Base-by-base conservation (phyloP, 176 grass and related monocot genomes). In the Aegilops longissima region DNA sequence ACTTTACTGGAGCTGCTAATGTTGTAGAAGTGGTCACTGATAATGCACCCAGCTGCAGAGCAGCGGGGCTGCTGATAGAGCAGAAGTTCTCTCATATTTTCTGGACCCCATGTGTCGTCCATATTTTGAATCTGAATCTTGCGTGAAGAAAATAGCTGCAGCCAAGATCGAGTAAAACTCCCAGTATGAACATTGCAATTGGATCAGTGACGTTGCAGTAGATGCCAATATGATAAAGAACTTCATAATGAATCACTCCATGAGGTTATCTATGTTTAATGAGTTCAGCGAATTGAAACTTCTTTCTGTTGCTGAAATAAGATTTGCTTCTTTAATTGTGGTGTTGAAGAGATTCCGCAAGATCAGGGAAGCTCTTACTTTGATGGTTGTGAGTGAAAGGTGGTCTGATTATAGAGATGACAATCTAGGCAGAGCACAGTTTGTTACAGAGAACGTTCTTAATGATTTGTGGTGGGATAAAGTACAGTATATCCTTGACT, bases 61-160 rank as follows among this genome's bases (percentile, higher is more conserved):
- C 1, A 14, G 54, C 12, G 21, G 33, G 10, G 11, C 0, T 38
- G 11, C 13, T 79, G 17, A 20, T 79, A 7, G 54, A 79, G 20
- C 18, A 5, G 6, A 79, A 61, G 76, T 24, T 38, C 12, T 10
- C 17, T 12, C 76, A 61, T 18, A 61, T 61, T 14, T 79, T 38
- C 11, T 79, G 20, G 31, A 78, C 76, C 17, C 54, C 76, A 61
- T 61, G 52, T 3, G 30, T 61, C 5, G 18, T 61, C 11, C 30
- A 78, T 61, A 78, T 20, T 36, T 78, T 78, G 11, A 78, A 78
- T 12, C 30, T 78, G 11, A 78, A 78, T 12, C 30, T 78, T 14
- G 76, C 2, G 1, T 35, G 20, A 78, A 59, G 51, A 78, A 56
- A 18, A 78, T 61, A 36, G 21, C 2, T 78, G 20, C 30, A 23